A percentile compares a stretch with the other conserved stretches of the same genome.
Conservation (phyloP, 352 stramenopile genomes). For the Thalassiosira exigua region DNA sequence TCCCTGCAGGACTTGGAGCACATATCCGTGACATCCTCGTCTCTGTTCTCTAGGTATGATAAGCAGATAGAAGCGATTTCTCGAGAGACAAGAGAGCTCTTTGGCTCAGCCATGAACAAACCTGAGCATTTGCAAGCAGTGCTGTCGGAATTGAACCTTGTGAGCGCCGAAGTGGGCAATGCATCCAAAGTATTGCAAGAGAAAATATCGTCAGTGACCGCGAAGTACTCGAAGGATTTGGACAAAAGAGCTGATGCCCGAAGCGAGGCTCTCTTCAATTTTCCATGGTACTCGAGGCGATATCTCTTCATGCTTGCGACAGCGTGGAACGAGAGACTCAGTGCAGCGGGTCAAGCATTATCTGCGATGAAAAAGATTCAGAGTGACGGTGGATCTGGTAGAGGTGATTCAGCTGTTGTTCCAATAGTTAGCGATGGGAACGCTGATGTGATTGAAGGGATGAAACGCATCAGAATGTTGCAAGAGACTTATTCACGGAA, state of each 20-base stretch:
- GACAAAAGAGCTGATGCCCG: slow-evolving; percentile 32
- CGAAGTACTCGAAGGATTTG: slow-evolving; percentile 59
- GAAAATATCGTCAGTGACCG: slow-evolving; percentile 81
- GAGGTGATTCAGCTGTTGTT: slow-evolving; percentile 45
- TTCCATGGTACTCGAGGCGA: slow-evolving; percentile 78
- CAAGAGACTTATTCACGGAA: slow-evolving; percentile 77
- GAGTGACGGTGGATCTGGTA: slow-evolving; percentile 38
- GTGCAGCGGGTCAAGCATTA: slow-evolving; percentile 77
- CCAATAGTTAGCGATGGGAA: slow-evolving; percentile 71
- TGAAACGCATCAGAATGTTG: slow-evolving; percentile 76
- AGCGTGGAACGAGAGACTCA: slow-evolving; percentile 85
- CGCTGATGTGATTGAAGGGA: slow-evolving; percentile 77
- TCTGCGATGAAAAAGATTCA: slow-evolving; percentile 85
- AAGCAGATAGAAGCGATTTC: slow-evolving; percentile 84
- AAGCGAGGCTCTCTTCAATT: slow-evolving; percentile 74
- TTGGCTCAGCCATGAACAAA: slow-evolving; percentile 71
- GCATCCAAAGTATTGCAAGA: slow-evolving; percentile 80
- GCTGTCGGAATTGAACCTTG: slow-evolving; percentile 80
- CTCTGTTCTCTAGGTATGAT: slow-evolving; percentile 83
- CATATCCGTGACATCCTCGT: slow-evolving; percentile 74
- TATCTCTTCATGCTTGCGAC: slow-evolving; percentile 84
- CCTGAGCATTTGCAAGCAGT: slow-evolving; percentile 83
- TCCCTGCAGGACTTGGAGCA: slow-evolving; percentile 73
- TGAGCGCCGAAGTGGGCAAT: slow-evolving; percentile 82
- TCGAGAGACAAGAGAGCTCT: slow-evolving; percentile 79